Base-by-base conservation (phyloP, 306 rosid species). In the Astragalus membranaceus region DNA sequence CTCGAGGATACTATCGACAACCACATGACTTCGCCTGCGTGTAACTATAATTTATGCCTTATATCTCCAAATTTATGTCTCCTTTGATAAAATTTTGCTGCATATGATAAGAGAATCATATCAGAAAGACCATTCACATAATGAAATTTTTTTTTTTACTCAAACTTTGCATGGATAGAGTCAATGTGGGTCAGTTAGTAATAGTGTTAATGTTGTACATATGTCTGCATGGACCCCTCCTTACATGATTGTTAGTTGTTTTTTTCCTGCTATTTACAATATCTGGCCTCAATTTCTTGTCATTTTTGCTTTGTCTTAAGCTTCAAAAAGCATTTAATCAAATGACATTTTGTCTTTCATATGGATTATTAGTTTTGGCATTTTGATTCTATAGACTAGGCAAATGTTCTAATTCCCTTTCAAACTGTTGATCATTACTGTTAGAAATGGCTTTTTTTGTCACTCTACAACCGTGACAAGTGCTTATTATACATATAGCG, bases 1-100 rank as follows among this genome's bases (percentile, higher is more conserved):
- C 78, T 60, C 82, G 70, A 26, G 84, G 78, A 76, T 76, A 86
- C 88, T 83, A 84, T 85, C 73, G 81, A 80, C 79, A 80, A 50
- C 73, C 50, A 69, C 30, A 26, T 26, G 30, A 26, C 30, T 1
- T 26, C 30, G 30, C 78, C 48, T 57, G 62, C 75, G 33, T 67
- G 76, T 78, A 84, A 79, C 88, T 49, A 26, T 26, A 76, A 55
- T 75, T 49, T 70, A 75, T 63, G 51, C 72, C 56, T 59, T 67
- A 59, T 78, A 65, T 73, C 77, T 81, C 77, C 77, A 73, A 79
- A 82, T 80, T 35, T 33, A 50, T 71, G 46, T 79, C 66, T 33
- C 65, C 74, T 26, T 43, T 57, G 3, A 42, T 64, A 54, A 43
- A 43, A 35, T 39, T 61, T 50, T 75, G 64, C 66, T 64, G 74